Percentiles rank a stretch among this genome's conserved stretches.
Evolutionary conservation across 495 filamentous ascomycete genomes (phyloP).

Genomic region (Aspergillus ostianus): DNA sequence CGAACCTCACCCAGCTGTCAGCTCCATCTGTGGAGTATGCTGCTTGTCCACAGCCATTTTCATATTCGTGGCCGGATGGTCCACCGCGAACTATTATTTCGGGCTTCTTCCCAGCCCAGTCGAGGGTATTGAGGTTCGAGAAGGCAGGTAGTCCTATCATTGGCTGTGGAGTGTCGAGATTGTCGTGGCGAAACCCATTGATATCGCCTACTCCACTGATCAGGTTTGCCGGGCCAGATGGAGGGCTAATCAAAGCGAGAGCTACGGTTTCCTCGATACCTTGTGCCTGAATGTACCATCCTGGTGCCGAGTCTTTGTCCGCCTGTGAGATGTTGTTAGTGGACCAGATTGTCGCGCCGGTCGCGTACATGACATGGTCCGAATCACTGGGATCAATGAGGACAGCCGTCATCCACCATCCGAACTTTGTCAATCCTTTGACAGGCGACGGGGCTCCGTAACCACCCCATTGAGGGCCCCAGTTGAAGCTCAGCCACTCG

Average conservation of each 20-base stretch:
- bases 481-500: conserved; percentile 21
- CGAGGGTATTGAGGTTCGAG: conserved; percentile 48
- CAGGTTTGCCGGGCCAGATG: conserved; percentile 51
- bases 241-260: conserved; percentile 47
- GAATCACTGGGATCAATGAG: conserved; percentile 59
- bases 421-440: conserved; percentile 36
- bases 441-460: conserved; percentile 21
- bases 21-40: conserved; percentile 48
- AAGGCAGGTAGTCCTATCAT: conserved; percentile 52
- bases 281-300: conserved; percentile 49
- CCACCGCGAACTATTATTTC: conserved; percentile 55
- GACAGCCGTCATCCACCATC: conserved; percentile 64
- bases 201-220: conserved; percentile 59
- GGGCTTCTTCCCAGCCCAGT: conserved; percentile 56
- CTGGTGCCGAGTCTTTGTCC: conserved; percentile 49
- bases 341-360: conserved; percentile 57
- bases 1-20: conserved; percentile 13
- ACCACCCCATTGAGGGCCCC: conserved; percentile 20
- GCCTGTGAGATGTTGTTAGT: conserved; percentile 34
- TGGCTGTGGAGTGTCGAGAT: conserved; percentile 46
- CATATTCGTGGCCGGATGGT: conserved; percentile 36
- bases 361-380: conserved; percentile 60
- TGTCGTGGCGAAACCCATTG: conserved; percentile 50
- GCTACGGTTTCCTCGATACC: conserved; percentile 61
- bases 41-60: conserved; percentile 48